These are phyloP conservation scores for Dendrocalamus latiflorus DNA, from an alignment of 202 grass and related monocot genomes.

Conservation along the genomic window DNA sequence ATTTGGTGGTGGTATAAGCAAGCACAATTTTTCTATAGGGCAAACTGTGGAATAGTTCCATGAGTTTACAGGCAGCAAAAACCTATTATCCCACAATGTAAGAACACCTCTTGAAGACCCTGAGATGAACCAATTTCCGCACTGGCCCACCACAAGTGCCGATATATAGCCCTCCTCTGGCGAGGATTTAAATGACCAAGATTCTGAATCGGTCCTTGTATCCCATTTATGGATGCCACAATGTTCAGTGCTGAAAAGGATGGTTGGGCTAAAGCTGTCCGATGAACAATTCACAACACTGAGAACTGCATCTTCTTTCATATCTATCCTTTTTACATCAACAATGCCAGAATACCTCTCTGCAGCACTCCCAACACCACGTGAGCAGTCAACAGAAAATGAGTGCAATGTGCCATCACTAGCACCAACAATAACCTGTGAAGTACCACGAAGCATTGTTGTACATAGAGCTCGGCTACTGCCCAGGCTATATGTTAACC, in stretches of 20 bases:
- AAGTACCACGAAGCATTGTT: slow-evolving; percentile 73
- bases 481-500: slow-evolving; percentile 79
- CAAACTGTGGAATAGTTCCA: slow-evolving; percentile 75
- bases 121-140: slow-evolving; percentile 95
- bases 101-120: slow-evolving; percentile 92
- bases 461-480: slow-evolving; percentile 74
- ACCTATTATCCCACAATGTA: slow-evolving; percentile 96
- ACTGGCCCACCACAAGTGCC: slow-evolving; percentile 78
- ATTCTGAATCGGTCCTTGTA: slow-evolving; percentile 62
- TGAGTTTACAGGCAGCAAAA: slow-evolving; percentile 92
- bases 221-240: slow-evolving; percentile 89
- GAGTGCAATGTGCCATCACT: slow-evolving; percentile 78
- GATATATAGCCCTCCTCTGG: slow-evolving; percentile 80
- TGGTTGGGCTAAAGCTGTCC: slow-evolving; percentile 66
- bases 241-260: slow-evolving; percentile 86
- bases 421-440: slow-evolving; percentile 67
- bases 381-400: slow-evolving; percentile 87
- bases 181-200: slow-evolving; percentile 76
- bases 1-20: slow-evolving; percentile 75
- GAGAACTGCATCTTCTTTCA: slow-evolving; percentile 81
- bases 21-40: slow-evolving; percentile 89
- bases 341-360: slow-evolving; percentile 85
- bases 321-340: slow-evolving; percentile 73
- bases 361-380: slow-evolving; percentile 60
- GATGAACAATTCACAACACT: slow-evolving; percentile 69